These are phyloP conservation scores for Diaporthe caulivora DNA, from an alignment of 2,329 filamentous ascomycete species.

Conservation along the genomic window DNA sequence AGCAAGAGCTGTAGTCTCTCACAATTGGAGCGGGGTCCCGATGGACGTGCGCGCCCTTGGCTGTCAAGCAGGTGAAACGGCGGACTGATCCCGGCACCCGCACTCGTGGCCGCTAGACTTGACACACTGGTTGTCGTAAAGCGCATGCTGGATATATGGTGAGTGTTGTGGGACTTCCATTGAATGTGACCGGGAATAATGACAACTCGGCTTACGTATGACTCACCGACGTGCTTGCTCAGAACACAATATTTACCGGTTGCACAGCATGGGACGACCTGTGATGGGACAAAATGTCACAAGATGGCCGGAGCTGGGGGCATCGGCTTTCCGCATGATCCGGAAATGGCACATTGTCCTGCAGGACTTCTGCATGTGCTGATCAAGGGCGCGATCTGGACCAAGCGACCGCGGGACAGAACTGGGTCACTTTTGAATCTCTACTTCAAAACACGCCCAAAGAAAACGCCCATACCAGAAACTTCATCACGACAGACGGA, in stretches of 20 bases:
- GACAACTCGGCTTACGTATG: background rate
- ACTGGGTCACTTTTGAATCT: background rate
- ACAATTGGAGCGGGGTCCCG: conserved; percentile 22
- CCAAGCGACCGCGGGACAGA: background rate
- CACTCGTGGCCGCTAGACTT: conserved; percentile 12
- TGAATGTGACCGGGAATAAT: background rate
- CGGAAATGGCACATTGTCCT: background rate
- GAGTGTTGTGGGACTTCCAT: background rate
- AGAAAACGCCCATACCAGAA: background rate
- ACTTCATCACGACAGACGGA: no score
- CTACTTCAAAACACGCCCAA: background rate
- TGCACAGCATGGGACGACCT: background rate
- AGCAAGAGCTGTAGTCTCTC: background rate
- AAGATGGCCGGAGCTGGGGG: background rate
- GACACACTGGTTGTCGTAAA: conserved; percentile 11
- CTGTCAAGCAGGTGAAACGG: conserved; percentile 6
- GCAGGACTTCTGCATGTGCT: background rate
- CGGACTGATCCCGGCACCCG: background rate
- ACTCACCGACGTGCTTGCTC: background rate
- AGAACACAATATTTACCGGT: background rate
- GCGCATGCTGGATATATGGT: background rate
- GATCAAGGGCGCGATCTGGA: background rate
- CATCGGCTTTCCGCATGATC: background rate
- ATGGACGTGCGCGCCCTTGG: conserved; percentile 24
- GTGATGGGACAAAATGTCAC: background rate